phyloP scores from a whole-genome alignment of 2,329 filamentous ascomycete genomes.

The Pseudogymnoascus sp. region DNA sequence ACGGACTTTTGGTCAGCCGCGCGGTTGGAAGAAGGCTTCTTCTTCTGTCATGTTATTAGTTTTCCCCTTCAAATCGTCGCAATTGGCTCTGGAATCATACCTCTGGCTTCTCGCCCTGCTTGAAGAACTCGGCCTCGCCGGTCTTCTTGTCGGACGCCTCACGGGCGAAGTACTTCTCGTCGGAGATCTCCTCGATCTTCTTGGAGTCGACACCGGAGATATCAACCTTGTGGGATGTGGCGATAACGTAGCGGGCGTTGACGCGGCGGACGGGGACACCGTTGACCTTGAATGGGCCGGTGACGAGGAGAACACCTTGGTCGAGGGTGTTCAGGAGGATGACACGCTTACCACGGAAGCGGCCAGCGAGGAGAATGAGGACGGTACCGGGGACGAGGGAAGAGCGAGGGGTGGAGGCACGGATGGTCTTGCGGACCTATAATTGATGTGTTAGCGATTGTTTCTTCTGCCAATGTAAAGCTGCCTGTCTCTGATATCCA shows the following conservation, averaged over 20 bases:
- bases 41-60: conserved; percentile 63
- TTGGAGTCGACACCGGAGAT: conserved; percentile 77
- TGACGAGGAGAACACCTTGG: conserved; percentile 97
- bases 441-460: conserved; percentile 23
- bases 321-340: conserved; percentile 96
- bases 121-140: conserved; percentile 98
- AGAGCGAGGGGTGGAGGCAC: conserved; percentile 77
- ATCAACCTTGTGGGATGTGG: conserved; percentile 79
- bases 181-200: conserved; percentile 73
- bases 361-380: conserved; percentile 97
- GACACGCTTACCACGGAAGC: conserved; percentile 99
- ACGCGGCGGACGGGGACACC: conserved; percentile 94
- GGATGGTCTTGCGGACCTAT: conserved; percentile 91
- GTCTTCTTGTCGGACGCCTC: conserved; percentile 95
- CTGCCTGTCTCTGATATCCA: conserved; percentile 1
- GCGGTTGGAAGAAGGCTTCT: conserved; percentile 84
- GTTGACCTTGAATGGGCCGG: conserved; percentile 99
- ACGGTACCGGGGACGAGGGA: conserved; percentile 90
- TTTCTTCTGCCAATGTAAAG: neutral
- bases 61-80: neutral
- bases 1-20: conserved; percentile 97
- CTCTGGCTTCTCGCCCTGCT: conserved; percentile 97
- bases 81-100: conserved; percentile 47
- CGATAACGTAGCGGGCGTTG: conserved; percentile 90
- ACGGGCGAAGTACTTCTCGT: conserved; percentile 86